Conservation (phyloP, 2,329 filamentous ascomycete species). For the Fusarium sp. region DNA sequence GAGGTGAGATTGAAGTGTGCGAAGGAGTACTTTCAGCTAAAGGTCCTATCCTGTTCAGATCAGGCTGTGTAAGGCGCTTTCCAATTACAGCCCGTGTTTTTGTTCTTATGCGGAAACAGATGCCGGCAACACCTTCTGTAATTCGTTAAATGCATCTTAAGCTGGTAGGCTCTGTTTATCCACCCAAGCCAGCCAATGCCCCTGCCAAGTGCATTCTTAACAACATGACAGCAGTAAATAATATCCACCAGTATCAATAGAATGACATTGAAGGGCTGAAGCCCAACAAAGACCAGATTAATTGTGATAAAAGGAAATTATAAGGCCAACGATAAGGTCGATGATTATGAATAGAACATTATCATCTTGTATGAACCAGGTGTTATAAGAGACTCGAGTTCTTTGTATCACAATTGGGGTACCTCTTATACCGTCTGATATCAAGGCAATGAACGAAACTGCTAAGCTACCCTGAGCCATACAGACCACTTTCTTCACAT, state of each 20-base stretch:
- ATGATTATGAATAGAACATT: no score
- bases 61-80: neutral
- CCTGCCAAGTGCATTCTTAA: neutral
- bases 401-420: neutral
- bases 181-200: neutral
- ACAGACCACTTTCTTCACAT: neutral
- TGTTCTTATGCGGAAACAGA: neutral
- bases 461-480: no score
- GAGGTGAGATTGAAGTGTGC: neutral
- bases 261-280: neutral
- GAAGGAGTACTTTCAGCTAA: neutral
- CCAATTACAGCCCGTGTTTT: neutral
- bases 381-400: neutral
- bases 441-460: neutral
- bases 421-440: neutral
- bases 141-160: neutral
- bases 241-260: neutral
- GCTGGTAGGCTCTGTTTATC: neutral
- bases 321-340: no score
- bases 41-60: neutral
- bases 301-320: no score
- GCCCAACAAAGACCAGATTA: neutral
- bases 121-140: neutral
- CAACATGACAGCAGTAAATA: neutral
- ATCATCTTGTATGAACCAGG: neutral